Evolutionary conservation across 2,329 filamentous ascomycete genomes (phyloP).

Genomic region (Phoma sp.): DNA sequence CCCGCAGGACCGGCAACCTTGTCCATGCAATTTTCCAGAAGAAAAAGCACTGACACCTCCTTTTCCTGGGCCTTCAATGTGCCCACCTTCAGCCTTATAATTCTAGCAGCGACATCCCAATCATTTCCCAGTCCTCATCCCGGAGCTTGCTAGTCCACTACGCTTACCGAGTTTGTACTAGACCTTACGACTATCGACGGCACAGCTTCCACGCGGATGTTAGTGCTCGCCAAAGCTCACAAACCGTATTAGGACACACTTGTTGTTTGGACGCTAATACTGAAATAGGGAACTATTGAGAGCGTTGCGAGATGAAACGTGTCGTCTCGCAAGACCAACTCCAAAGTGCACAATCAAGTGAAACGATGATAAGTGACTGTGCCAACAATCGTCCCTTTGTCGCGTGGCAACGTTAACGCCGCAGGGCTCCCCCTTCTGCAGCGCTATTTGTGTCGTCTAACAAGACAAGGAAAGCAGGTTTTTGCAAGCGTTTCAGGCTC

Average conservation of each 20-base stretch:
- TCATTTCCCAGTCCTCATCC: slow-evolving; percentile 26
- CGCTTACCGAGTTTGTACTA: slow-evolving; percentile 19
- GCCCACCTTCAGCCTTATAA: slow-evolving; percentile 17
- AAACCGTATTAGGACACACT: slow-evolving; percentile 12
- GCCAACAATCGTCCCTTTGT: slow-evolving; percentile 8
- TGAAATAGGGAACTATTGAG: slow-evolving; percentile 13
- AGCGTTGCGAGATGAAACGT: slow-evolving; percentile 21
- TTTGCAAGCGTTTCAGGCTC: slow-evolving; percentile 17
- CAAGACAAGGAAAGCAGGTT: slow-evolving; percentile 16
- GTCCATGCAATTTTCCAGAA: slow-evolving; percentile 29
- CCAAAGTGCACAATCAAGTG: slow-evolving; percentile 20
- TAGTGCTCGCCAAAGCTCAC: slow-evolving; percentile 18
- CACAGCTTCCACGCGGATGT: slow-evolving; percentile 33
- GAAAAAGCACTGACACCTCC: slow-evolving; percentile 28
- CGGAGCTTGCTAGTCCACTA: slow-evolving; percentile 11
- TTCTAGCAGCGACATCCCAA: slow-evolving; percentile 16
- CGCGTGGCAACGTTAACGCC: slow-evolving; percentile 17
- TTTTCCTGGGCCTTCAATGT: slow-evolving; percentile 24
- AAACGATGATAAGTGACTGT: slow-evolving; percentile 17
- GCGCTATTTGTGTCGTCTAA: slow-evolving; percentile 6
- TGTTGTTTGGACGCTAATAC: slow-evolving; percentile 19
- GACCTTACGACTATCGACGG: slow-evolving; percentile 19
- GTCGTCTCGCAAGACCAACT: slow-evolving; percentile 14
- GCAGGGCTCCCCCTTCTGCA: slow-evolving; percentile 16
- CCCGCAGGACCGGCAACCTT: slow-evolving; percentile 24